Evolutionary conservation across 805 yeast species (phyloP).

Genomic region (Hanseniaspora vineae): DNA sequence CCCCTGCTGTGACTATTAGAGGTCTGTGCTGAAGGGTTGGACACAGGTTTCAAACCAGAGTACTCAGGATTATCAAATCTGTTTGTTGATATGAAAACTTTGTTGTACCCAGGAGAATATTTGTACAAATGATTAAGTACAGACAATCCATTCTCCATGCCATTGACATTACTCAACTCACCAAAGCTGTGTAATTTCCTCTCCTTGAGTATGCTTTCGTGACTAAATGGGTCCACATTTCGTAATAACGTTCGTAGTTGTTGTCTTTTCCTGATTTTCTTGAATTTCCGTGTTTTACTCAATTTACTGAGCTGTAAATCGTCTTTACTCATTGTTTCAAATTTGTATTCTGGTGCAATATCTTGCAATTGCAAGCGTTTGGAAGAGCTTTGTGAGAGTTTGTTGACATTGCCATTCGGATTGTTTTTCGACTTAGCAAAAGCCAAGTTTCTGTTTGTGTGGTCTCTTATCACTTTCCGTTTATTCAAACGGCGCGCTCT

Average conservation of each 20-base stretch:
- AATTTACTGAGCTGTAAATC: constrained; percentile 5
- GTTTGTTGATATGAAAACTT: constrained; percentile 15
- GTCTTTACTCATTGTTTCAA: constrained; percentile 22
- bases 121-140: constrained; percentile 10
- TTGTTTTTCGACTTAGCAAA: not conserved
- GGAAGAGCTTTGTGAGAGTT: too few species aligned
- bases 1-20: too few species aligned
- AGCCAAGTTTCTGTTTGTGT: not conserved
- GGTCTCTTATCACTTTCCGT: not conserved
- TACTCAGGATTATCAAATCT: constrained; percentile 10
- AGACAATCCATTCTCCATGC: constrained; percentile 1
- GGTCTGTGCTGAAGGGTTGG: not conserved
- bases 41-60: not conserved
- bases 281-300: not conserved
- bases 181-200: constrained; percentile 8
- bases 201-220: constrained; percentile 13
- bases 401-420: not conserved
- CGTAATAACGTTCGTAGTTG: not conserved
- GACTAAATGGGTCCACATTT: not conserved
- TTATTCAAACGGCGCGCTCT: not conserved
- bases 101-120: constrained; percentile 22
- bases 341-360: not conserved
- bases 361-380: not conserved
- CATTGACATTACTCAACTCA: not conserved
- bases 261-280: not conserved